Evolutionary conservation across 148 eudicot genomes (phyloP), one percentile per base, ranked within the genome.

Genomic region (Chenopodium quinoa): DNA sequence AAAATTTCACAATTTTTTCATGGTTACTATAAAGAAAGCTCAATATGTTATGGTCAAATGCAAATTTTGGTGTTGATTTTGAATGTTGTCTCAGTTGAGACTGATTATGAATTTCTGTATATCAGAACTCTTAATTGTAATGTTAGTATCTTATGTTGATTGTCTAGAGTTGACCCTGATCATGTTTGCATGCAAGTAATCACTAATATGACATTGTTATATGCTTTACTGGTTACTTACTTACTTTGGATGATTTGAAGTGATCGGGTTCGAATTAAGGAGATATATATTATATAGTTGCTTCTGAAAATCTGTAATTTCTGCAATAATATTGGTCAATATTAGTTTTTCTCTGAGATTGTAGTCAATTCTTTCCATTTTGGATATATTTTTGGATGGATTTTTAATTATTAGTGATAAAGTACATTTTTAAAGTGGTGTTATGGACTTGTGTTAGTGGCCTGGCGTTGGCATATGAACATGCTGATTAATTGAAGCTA

Each of bases 131-230:
- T 70, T 37, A 34, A 10, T 70, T 13, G 20, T 56, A 56, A 56
- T 9, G 23, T 25, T 46, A 27, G n/a, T 10, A 25, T 66, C 46
- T 19, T 62, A 60, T 63, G 54, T 44, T 60, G 29, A 9, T 32
- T 76, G 64, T 50, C 40, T 40, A 10, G n/a, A 70, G 23, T 31
- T 70, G 73, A 70, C 14, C 13, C 73, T 34, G 73, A 70, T 70
- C 73, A 70, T 20, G 23, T 44, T 64, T 22, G 46, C 71, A 44
- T n/a, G 66, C 46, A 22, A 62, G 23, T 62, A 20, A 12, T 62
- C 17, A 56, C 22, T 56, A 1, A 1, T 16, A 56, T 56, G 62
- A 14, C 17, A 19, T 14, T 56, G 62, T 50, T 9, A 12, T 50
- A 1, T 2, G 14, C 0, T 50, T 50, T 11, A 50, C 54, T 50